Base-by-base conservation (phyloP, 768 basidiomycete species). In the Auricularia cornea region DNA sequence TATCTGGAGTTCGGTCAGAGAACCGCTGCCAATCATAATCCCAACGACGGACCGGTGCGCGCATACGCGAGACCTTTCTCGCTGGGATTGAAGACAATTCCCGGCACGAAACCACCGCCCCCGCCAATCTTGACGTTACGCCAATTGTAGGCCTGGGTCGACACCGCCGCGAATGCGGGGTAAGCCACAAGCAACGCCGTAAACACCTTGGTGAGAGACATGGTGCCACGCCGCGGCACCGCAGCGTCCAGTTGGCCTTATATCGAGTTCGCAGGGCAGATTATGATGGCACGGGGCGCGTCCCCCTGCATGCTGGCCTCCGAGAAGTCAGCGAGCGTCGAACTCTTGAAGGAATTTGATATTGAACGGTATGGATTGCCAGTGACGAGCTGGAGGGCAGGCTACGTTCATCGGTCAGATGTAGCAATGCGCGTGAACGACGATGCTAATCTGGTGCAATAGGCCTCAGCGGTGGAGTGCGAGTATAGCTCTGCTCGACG, bases 1-100 rank as follows among this genome's bases (percentile, higher is more conserved):
- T 57, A 20, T 57, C 54, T 28, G 54, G 29, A 31, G 10, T 11
- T n/a, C 51, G 51, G 11, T 57, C 26, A 26, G 20, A n/a, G n/a
- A n/a, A n/a, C n/a, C n/a, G n/a, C n/a, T n/a, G n/a, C n/a, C n/a
- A n/a, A n/a, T n/a, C n/a, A 11, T 28, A 26, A 28, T 29, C 18
- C 11, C 11, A 31, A 10, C 10, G 10, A 26, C 30, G 54, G 85
- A 71, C 87, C 86, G 10, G 85, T 86, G 28, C 86, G 81, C n/a
- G 83, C 84, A 70, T 83, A 87, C 2, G 82, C 84, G 12, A 86
- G 71, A 33, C 84, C 85, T 78, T 83, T 81, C 69, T 83, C 73
- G 20, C 77, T 78, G 0, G 85, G 81, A 69, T 85, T 86, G 71
- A 87, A 87, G 20, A 87, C 78, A 61, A 87, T 83, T 61, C 81